Evolutionary conservation across 345 rosid genomes (phyloP).

Genomic region (Geranium rotundifolium): DNA sequence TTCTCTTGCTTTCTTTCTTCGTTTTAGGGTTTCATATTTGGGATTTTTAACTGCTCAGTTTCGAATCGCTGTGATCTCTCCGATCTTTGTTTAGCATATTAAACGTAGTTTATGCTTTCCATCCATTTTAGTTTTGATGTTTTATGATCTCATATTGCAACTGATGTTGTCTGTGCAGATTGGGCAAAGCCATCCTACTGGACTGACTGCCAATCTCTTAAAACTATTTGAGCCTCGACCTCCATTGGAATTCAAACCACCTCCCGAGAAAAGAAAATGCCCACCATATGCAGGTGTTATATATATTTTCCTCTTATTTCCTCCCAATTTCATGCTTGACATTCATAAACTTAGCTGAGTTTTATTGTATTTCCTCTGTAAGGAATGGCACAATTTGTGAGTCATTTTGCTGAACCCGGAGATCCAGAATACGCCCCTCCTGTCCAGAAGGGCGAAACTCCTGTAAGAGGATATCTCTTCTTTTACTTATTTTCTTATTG

Average conservation of each 20-base stretch:
- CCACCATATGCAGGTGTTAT: constrained; percentile 55
- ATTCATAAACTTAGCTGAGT: background rate
- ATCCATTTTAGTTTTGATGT: background rate
- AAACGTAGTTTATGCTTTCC: background rate
- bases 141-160: background rate
- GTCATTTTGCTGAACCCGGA: constrained; percentile 76
- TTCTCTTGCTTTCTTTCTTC: background rate
- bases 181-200: constrained; percentile 96
- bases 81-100: no score
- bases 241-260: constrained; percentile 76
- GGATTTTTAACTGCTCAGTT: background rate
- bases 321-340: background rate
- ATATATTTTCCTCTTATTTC: constrained; percentile 1
- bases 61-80: background rate
- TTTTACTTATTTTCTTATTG: background rate
- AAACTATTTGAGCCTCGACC: constrained; percentile 91
- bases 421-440: constrained; percentile 90
- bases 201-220: constrained; percentile 71
- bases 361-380: background rate
- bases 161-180: constrained; percentile 44
- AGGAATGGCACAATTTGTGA: constrained; percentile 90
- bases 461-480: constrained; percentile 35
- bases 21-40: background rate
- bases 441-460: constrained; percentile 61
- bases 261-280: constrained; percentile 87